Conservation (phyloP, 2,329 filamentous ascomycete genomes). For the Fusarium haematococcum region DNA sequence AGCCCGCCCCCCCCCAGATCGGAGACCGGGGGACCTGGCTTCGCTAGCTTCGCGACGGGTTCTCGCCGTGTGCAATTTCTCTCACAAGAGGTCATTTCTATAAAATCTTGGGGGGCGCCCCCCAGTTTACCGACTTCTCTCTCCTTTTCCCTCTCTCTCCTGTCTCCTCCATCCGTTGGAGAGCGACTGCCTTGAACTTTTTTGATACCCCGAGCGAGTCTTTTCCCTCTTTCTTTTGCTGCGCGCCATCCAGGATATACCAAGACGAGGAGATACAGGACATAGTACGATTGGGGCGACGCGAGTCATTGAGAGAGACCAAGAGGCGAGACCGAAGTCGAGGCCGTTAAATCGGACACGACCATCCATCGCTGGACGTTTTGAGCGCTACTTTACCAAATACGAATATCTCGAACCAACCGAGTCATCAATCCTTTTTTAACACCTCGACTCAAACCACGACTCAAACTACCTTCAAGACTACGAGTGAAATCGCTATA, state of each 20-base stretch:
- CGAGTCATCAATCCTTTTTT: background rate
- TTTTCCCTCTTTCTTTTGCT: background rate
- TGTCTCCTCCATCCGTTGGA: background rate
- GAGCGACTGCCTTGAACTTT: background rate
- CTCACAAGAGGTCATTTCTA: background rate
- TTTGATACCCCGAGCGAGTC: background rate
- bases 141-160: background rate
- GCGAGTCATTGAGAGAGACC: background rate
- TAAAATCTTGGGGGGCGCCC: background rate
- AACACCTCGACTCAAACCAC: background rate
- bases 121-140: background rate
- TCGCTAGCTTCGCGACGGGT: background rate
- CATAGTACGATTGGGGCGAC: background rate
- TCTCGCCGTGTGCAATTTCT: background rate
- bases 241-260: background rate
- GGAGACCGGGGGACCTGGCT: background rate
- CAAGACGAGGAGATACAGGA: background rate
- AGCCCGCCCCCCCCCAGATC: background rate
- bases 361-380: background rate
- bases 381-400: background rate
- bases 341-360: background rate
- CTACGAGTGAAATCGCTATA: background rate
- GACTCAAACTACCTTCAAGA: background rate
- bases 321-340: background rate
- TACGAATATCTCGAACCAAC: background rate